phyloP scores from a whole-genome alignment of 306 rosid species.

The Castanopsis chinensis region DNA sequence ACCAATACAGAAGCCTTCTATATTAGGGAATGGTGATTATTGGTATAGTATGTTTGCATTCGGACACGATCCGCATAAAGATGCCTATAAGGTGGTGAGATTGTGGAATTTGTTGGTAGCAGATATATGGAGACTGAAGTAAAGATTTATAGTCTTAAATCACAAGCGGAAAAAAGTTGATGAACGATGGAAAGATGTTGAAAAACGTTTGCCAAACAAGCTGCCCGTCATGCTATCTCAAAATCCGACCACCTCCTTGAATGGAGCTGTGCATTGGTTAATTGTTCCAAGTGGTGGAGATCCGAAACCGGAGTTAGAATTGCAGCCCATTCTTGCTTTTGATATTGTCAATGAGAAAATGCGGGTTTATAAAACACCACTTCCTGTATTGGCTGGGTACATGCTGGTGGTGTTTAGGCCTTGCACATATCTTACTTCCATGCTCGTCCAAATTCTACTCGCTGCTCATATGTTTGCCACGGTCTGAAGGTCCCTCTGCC shows the following conservation, averaged over 20 bases:
- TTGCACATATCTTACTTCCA: too few species aligned
- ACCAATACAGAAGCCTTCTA: not conserved
- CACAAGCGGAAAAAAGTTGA: not conserved
- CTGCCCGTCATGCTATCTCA: not conserved
- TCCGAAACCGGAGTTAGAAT: not conserved
- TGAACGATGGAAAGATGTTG: not conserved
- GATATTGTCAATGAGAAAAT: not conserved
- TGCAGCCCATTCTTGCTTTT: not conserved
- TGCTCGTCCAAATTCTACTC: too few species aligned
- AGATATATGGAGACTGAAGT: not conserved
- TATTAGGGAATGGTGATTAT: not conserved
- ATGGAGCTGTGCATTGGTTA: not conserved
- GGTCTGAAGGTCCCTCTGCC: too few species aligned
- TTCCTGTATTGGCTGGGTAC: too few species aligned
- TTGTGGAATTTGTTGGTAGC: not conserved
- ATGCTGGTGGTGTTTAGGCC: too few species aligned
- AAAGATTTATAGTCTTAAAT: not conserved
- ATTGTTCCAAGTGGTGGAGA: not conserved
- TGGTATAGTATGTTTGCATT: not conserved
- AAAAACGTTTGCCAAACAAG: too few species aligned
- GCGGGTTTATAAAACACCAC: not conserved
- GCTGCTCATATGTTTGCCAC: too few species aligned
- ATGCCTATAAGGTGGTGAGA: not conserved
- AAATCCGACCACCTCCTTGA: not conserved
- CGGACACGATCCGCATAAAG: not conserved